Conservation (phyloP, 257 asterid species). For the Solanum raphanifolium region DNA sequence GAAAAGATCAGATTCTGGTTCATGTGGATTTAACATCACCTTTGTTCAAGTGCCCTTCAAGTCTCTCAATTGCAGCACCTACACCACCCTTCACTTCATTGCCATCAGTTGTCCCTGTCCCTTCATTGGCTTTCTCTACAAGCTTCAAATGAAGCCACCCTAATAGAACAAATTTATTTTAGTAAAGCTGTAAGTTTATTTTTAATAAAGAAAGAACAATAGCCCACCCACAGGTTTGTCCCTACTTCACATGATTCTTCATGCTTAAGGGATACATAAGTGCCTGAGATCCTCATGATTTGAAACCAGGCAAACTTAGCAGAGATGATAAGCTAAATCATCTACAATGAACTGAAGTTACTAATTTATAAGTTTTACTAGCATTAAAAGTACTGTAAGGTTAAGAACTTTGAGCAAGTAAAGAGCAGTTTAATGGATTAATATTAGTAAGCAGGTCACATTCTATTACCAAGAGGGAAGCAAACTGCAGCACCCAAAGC, state of each 20-base stretch:
- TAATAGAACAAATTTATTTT: constrained; percentile 14
- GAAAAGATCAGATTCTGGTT: not conserved
- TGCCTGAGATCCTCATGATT: not conserved
- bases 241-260: not conserved
- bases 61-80: constrained; percentile 64
- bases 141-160: constrained; percentile 96
- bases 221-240: not conserved
- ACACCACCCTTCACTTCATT: constrained; percentile 35
- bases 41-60: constrained; percentile 47
- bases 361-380: not conserved
- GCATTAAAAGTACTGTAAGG: not conserved
- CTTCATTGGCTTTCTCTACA: constrained; percentile 80
- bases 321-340: not conserved
- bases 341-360: not conserved
- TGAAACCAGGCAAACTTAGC: not conserved
- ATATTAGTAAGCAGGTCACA: not conserved
- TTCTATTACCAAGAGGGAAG: constrained; percentile 74
- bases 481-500: constrained; percentile 83
- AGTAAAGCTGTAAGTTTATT: not conserved
- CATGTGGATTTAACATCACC: not conserved
- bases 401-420: not conserved
- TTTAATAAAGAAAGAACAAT: not conserved
- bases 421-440: not conserved
- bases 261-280: not conserved
- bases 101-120: constrained; percentile 12